phyloP scores from a whole-genome alignment of 768 basidiomycete species.

The Leucosporidium scottii region DNA sequence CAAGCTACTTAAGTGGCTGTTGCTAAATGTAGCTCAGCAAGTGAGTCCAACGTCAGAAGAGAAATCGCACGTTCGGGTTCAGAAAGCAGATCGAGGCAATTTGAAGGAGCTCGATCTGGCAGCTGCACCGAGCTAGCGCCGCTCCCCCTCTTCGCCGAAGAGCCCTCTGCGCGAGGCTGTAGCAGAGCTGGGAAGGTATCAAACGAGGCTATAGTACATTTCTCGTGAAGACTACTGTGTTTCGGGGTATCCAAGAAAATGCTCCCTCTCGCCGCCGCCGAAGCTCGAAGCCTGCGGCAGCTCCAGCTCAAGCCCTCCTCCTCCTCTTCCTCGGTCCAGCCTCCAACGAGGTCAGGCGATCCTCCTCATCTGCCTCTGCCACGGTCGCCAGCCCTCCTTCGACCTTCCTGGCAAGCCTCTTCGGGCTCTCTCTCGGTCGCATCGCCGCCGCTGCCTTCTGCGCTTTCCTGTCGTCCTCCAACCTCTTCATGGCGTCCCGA shows the following conservation, averaged over 20 bases:
- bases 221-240: too few relatives aligned
- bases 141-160: background rate
- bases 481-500: too few relatives aligned
- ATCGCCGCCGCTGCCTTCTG: too few relatives aligned
- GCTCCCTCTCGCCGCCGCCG: background rate
- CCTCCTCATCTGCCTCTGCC: slow-evolving; percentile 51
- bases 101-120: background rate
- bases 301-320: slow-evolving; percentile 35
- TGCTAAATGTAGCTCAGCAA: too few relatives aligned
- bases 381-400: background rate
- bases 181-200: background rate
- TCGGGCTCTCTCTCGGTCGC: slow-evolving; percentile 40
- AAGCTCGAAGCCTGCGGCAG: background rate
- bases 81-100: background rate
- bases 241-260: too few relatives aligned
- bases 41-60: too few relatives aligned
- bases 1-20: background rate
- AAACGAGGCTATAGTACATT: too few relatives aligned
- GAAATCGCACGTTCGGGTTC: too few relatives aligned
- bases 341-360: slow-evolving; percentile 76
- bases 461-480: too few relatives aligned
- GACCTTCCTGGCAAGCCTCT: slow-evolving; percentile 7
- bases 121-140: background rate
- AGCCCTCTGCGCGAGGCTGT: background rate
- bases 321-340: slow-evolving; percentile 78